Base-by-base conservation (phyloP, 345 rosid species). In the Corchorus capsularis region DNA sequence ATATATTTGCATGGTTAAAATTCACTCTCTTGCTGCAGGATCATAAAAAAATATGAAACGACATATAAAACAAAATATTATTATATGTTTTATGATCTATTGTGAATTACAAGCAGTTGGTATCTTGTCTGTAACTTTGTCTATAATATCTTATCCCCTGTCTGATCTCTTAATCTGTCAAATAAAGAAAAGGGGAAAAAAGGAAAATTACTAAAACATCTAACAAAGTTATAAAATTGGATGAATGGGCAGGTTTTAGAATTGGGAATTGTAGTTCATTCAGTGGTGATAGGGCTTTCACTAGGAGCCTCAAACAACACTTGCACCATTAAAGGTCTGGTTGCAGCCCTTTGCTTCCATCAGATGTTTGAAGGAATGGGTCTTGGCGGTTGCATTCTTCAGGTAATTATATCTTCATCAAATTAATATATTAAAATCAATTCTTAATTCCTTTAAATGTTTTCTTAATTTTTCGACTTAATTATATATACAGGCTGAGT, bases 301-400 rank as follows among this genome's bases (percentile, higher is more conserved):
- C 43, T 91, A 69, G 93, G 98, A 53, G 92, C 98, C 45, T 87
- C 98, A 10, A 84, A 73, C 73, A 91, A 93, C 61, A 83, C 82
- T 34, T 93, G 97, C 85, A 80, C 86, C 75, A 92, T 93, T 65
- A 89, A 80, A 79, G 90, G 89, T 43, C 92, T 90, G 11, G 77
- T 92, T 4, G 93, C 95, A 45, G 98, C 98, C 37, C 91, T 92
- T 62, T 94, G 97, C 84, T 94, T 94, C 87, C 96, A 90, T 75
- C 96, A 90, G 85, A 85, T 93, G 88, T 93, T 91, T 59, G 98
- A 91, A 85, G 96, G 98, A 57, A 91, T 87, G 97, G 97, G 93
- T 45, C 96, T 87, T 19, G 94, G 94, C 2, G 96, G 96, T 27
- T 88, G 98, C 89, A 93, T 93, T 62, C 86, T 89, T 47, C 94